phyloP scores from a whole-genome alignment of 2,329 filamentous ascomycete genomes.

The Alternaria solani region DNA sequence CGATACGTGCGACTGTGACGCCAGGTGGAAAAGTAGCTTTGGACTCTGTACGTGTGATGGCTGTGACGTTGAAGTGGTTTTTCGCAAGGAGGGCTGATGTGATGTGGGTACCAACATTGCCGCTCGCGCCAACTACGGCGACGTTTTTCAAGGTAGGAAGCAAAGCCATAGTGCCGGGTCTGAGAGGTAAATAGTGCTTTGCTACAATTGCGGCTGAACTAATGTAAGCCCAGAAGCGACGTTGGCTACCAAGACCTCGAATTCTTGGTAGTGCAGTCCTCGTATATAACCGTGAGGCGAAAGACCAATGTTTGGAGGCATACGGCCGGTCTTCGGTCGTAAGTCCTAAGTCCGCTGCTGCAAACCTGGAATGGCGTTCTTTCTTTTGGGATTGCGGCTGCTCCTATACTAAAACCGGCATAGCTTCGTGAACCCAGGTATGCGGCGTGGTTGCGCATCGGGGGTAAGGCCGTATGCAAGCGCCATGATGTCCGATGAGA shows the following conservation, averaged over 20 bases:
- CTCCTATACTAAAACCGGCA: neutral
- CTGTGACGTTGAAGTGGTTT: constrained; percentile 59
- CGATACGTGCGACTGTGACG: constrained; percentile 51
- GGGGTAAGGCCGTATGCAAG: neutral
- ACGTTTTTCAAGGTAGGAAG: constrained; percentile 41
- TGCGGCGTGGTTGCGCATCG: neutral
- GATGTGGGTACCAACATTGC: constrained; percentile 40
- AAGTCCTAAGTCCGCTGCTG: neutral
- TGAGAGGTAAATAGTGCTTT: neutral
- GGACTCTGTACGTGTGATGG: constrained; percentile 58
- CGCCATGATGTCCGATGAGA: neutral
- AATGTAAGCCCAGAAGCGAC: neutral
- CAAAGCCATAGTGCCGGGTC: neutral
- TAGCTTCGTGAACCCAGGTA: neutral
- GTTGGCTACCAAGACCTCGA: too few relatives aligned
- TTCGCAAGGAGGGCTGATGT: constrained; percentile 54
- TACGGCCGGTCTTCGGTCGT: constrained; percentile 9
- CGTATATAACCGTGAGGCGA: neutral
- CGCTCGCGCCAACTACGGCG: constrained; percentile 51
- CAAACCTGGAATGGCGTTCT: neutral
- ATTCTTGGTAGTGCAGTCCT: neutral
- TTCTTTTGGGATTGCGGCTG: neutral
- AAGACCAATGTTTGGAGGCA: neutral
- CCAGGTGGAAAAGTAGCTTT: constrained; percentile 52
- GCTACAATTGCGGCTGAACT: neutral